Evolutionary conservation across 768 basidiomycete genomes (phyloP).

Genomic region (Lactifluus subvellereus): DNA sequence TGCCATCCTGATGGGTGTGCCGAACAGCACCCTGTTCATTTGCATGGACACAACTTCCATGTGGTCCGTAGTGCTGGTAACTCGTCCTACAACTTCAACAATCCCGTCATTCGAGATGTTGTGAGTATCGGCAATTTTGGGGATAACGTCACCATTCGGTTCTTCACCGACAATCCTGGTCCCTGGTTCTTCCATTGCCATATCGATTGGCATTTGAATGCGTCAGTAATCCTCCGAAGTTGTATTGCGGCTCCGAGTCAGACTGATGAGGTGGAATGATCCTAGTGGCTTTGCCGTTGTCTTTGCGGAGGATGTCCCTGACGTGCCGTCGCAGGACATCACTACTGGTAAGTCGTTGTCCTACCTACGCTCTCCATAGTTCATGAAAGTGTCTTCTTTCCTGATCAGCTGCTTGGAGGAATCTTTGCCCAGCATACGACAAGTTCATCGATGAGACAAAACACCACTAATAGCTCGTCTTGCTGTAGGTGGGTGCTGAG

Average conservation of each 20-base stretch:
- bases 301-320: neutral
- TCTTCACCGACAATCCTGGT: conserved; percentile 30
- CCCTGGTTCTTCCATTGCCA: conserved; percentile 31
- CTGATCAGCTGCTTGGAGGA: neutral
- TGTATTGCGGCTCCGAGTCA: neutral
- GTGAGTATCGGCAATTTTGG: conserved; percentile 17
- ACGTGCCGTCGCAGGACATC: neutral
- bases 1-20: neutral
- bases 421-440: neutral
- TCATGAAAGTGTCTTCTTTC: too few species aligned
- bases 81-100: conserved; percentile 18
- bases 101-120: conserved; percentile 25
- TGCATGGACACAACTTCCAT: conserved; percentile 19
- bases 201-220: conserved; percentile 28
- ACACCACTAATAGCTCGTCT: too few species aligned
- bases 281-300: neutral
- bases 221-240: neutral
- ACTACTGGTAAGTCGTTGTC: neutral
- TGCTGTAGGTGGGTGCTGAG: too few species aligned
- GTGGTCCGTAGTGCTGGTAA: conserved; percentile 24
- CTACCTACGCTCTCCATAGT: neutral
- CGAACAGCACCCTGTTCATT: conserved; percentile 19
- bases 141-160: conserved; percentile 27
- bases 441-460: too few species aligned
- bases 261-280: neutral